phyloP scores from a whole-genome alignment of 164 flowering plant species.

The Macadamia integrifolia region DNA sequence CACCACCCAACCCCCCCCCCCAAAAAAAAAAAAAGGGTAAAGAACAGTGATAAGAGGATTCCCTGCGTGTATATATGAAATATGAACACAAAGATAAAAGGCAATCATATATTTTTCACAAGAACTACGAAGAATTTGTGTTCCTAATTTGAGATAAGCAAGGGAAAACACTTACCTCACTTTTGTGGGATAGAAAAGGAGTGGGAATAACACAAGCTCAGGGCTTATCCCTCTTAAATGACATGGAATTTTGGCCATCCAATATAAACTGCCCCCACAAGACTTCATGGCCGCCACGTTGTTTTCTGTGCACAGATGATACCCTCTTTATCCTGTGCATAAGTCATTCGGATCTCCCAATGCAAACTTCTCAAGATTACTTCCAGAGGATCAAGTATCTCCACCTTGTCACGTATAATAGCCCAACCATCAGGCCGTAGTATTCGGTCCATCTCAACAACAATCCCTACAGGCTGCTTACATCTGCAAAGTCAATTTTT shows the following conservation, averaged over 20 bases:
- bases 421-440: slow-evolving; percentile 88
- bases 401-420: slow-evolving; percentile 76
- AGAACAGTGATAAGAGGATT: no score
- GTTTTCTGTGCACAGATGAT: slow-evolving; percentile 78
- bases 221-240: not conserved
- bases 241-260: not conserved
- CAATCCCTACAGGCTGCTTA: slow-evolving; percentile 65
- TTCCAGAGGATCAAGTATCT: slow-evolving; percentile 67
- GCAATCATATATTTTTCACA: not conserved
- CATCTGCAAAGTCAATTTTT: slow-evolving; percentile 43
- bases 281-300: slow-evolving; percentile 65
- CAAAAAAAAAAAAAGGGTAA: not conserved
- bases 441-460: slow-evolving; percentile 90
- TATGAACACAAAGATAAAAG: not conserved
- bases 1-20: no score
- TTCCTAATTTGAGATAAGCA: not conserved
- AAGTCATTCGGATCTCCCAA: slow-evolving; percentile 87
- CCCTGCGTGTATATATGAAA: no score
- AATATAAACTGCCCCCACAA: not conserved
- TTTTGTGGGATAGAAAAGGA: no score
- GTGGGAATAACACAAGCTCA: slow-evolving; percentile 6
- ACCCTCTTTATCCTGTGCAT: slow-evolving; percentile 64
- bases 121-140: not conserved
- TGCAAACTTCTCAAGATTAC: slow-evolving; percentile 64
- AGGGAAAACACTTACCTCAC: not conserved